These are phyloP conservation scores for Aureobasidium lini DNA, from an alignment of 2,329 filamentous ascomycete genomes.

Conservation along the genomic window DNA sequence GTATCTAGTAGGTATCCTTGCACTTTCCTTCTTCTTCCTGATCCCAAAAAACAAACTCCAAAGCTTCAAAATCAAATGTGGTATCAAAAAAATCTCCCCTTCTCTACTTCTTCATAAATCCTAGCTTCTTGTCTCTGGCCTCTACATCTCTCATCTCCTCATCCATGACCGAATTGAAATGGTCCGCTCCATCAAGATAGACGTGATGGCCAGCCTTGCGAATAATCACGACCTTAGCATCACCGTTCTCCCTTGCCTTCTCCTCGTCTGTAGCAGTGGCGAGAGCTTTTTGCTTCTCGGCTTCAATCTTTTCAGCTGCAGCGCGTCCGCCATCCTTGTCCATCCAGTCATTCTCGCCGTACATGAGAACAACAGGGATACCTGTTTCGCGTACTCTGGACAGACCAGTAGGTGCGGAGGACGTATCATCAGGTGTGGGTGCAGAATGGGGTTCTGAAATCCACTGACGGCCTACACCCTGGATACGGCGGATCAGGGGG, in stretches of 20 bases:
- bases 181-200: slow-evolving; percentile 62
- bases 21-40: too few species aligned
- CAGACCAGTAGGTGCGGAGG: slow-evolving; percentile 14
- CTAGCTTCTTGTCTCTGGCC: slow-evolving; percentile 29
- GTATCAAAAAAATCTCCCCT: not conserved
- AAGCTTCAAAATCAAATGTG: not conserved
- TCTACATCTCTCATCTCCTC: slow-evolving; percentile 60
- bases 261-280: slow-evolving; percentile 59
- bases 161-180: slow-evolving; percentile 60
- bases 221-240: slow-evolving; percentile 75
- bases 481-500: slow-evolving; percentile 79
- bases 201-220: slow-evolving; percentile 63
- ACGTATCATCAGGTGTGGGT: slow-evolving; percentile 22
- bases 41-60: too few species aligned
- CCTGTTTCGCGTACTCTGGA: slow-evolving; percentile 50
- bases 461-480: slow-evolving; percentile 72
- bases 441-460: slow-evolving; percentile 26
- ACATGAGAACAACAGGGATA: slow-evolving; percentile 84
- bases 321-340: slow-evolving; percentile 79
- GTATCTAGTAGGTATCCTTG: too few species aligned
- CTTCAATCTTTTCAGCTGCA: slow-evolving; percentile 69
- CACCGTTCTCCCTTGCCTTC: slow-evolving; percentile 64
- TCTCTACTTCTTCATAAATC: slow-evolving; percentile 4
- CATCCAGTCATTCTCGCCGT: slow-evolving; percentile 99
- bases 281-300: slow-evolving; percentile 55